These are phyloP conservation scores for Puccinia hordei DNA, from an alignment of 1,284 basidiomycete species.

Conservation along the genomic window DNA sequence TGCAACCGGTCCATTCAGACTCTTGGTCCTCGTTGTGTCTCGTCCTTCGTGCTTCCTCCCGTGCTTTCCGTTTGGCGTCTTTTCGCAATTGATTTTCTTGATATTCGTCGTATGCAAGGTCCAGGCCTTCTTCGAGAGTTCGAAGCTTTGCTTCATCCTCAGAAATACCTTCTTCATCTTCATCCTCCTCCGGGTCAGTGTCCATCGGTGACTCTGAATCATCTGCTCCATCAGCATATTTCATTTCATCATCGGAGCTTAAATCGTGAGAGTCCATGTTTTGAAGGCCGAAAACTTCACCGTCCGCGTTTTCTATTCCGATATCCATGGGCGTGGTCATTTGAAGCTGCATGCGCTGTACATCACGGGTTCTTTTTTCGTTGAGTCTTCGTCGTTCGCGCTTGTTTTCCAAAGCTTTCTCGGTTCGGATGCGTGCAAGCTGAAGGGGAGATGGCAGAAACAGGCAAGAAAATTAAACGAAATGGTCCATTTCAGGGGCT, in stretches of 20 bases:
- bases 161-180: constrained; percentile 55
- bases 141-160: constrained; percentile 63
- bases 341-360: constrained; percentile 92
- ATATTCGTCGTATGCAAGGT: constrained; percentile 85
- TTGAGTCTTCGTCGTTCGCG: constrained; percentile 79
- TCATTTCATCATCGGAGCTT: constrained; percentile 66
- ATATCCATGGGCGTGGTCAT: constrained; percentile 97
- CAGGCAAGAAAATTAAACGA: neutral
- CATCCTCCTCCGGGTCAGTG: constrained; percentile 64
- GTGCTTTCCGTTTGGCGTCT: constrained; percentile 86
- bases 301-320: constrained; percentile 77
- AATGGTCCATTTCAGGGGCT: constrained; percentile 23
- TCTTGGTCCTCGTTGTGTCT: constrained; percentile 70
- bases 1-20: constrained; percentile 73
- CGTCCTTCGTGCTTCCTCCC: constrained; percentile 69
- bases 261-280: constrained; percentile 83
- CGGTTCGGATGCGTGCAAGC: constrained; percentile 81
- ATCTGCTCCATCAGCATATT: constrained; percentile 60
- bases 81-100: constrained; percentile 76
- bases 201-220: constrained; percentile 60
- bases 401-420: constrained; percentile 72
- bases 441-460: constrained; percentile 58
- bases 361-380: constrained; percentile 81
- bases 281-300: constrained; percentile 66
- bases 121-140: constrained; percentile 77